These are phyloP conservation scores for Venturia oleaginea DNA, from an alignment of 2,329 filamentous ascomycete genomes.

Conservation along the genomic window DNA sequence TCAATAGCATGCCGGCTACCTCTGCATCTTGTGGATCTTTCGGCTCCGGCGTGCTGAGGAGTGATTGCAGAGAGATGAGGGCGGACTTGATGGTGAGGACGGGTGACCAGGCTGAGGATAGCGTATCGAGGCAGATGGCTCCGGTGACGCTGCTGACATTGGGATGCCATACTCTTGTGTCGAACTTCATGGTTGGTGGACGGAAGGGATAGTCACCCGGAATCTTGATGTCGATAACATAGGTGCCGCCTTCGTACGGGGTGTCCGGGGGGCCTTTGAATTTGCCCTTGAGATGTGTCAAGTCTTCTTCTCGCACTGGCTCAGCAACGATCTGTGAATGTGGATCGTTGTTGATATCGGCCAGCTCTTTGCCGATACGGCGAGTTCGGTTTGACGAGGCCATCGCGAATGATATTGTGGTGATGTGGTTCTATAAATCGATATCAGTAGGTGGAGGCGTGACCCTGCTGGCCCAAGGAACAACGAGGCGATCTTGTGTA, in stretches of 20 bases:
- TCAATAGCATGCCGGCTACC: slow-evolving; percentile 82
- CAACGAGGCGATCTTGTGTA: not conserved
- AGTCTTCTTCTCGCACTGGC: slow-evolving; percentile 54
- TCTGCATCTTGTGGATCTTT: slow-evolving; percentile 96
- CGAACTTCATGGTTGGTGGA: slow-evolving; percentile 81
- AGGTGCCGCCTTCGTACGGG: slow-evolving; percentile 82
- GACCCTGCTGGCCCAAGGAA: not conserved
- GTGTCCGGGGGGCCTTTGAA: slow-evolving; percentile 86
- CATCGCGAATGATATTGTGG: not conserved
- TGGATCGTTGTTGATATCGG: slow-evolving; percentile 64
- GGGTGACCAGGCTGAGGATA: slow-evolving; percentile 85
- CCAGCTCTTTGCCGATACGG: slow-evolving; percentile 65
- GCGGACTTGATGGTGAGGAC: slow-evolving; percentile 95
- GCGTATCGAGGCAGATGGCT: slow-evolving; percentile 91
- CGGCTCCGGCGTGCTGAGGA: slow-evolving; percentile 87
- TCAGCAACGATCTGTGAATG: slow-evolving; percentile 68
- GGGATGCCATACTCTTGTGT: slow-evolving; percentile 93
- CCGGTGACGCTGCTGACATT: slow-evolving; percentile 94
- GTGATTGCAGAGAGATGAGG: slow-evolving; percentile 82
- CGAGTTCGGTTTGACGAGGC: slow-evolving; percentile 40
- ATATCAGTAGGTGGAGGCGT: not conserved
- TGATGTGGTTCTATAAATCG: not conserved
- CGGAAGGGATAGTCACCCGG: slow-evolving; percentile 88
- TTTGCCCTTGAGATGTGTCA: slow-evolving; percentile 73
- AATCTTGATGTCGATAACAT: slow-evolving; percentile 74